Percentiles rank a stretch among this genome's conserved stretches.
phyloP scores from a whole-genome alignment of 495 filamentous ascomycete species.

The Alectoria sarmentosa region DNA sequence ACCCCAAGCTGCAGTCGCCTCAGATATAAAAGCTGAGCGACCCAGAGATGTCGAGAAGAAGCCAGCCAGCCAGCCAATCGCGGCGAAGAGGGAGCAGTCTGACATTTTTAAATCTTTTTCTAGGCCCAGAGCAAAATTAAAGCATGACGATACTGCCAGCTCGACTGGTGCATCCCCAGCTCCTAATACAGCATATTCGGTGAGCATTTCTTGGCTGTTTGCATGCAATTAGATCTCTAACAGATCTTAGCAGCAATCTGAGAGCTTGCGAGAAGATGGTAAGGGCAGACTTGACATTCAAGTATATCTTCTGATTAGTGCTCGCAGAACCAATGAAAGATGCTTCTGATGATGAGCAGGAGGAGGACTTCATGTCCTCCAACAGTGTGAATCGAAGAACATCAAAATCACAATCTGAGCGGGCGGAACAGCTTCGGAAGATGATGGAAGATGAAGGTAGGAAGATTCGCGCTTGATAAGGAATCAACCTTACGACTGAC shows the following conservation, averaged over 20 bases:
- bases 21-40: not conserved
- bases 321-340: constrained; percentile 43
- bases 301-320: constrained; percentile 22
- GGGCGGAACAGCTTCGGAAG: constrained; percentile 62
- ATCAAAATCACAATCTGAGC: constrained; percentile 56
- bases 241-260: constrained; percentile 19
- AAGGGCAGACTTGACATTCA: constrained; percentile 23
- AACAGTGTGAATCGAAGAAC: constrained; percentile 33
- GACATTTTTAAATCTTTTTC: constrained; percentile 81
- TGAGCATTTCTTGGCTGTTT: constrained; percentile 24
- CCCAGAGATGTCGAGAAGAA: constrained; percentile 27
- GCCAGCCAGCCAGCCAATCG: constrained; percentile 32
- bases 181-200: constrained; percentile 34
- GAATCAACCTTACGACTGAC: constrained; percentile 10
- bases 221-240: constrained; percentile 5
- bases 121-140: constrained; percentile 63
- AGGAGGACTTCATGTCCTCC: constrained; percentile 48
- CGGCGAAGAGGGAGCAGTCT: constrained; percentile 54
- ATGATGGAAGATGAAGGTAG: constrained; percentile 87
- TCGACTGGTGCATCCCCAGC: constrained; percentile 28
- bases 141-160: constrained; percentile 42
- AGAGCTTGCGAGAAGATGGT: constrained; percentile 48
- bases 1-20: not conserved
- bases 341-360: constrained; percentile 68
- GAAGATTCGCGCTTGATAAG: constrained; percentile 26